phyloP scores from a whole-genome alignment of 139 green algal genomes.

The Coccomyxa sp. region DNA sequence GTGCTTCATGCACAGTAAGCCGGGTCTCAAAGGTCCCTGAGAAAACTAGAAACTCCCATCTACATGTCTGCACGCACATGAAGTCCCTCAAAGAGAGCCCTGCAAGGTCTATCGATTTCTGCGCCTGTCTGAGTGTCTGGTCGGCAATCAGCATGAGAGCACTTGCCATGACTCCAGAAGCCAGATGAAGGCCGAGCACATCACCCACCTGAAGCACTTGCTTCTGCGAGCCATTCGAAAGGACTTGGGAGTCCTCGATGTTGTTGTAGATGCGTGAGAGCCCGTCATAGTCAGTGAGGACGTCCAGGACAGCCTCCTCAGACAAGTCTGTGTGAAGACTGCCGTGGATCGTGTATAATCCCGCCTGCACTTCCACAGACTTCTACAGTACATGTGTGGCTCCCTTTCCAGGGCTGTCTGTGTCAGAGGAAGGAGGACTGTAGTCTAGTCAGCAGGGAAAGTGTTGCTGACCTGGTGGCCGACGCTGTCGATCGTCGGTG shows the following conservation, averaged over 20 bases:
- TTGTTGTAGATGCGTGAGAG: background rate
- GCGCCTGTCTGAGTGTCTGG: too few relatives aligned
- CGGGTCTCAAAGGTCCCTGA: background rate
- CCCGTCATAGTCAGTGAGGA: slow-evolving; percentile 3
- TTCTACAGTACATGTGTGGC: background rate
- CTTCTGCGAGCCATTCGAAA: background rate
- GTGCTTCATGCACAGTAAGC: background rate
- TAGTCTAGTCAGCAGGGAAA: background rate
- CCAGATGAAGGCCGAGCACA: background rate
- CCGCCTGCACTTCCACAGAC: background rate
- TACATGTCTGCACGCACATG: background rate
- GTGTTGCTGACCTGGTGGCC: background rate
- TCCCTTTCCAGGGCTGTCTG: background rate
- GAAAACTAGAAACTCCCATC: slow-evolving; percentile 1
- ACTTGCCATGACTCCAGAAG: background rate
- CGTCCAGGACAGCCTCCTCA: background rate
- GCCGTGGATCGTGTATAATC: background rate
- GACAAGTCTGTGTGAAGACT: background rate
- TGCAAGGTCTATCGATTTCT: background rate
- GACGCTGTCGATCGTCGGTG: background rate
- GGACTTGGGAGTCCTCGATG: background rate
- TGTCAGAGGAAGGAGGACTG: background rate
- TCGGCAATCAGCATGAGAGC: background rate
- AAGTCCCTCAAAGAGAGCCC: background rate
- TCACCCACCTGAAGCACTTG: background rate